These are phyloP conservation scores for Salix arbutifolia DNA, from an alignment of 345 rosid species.

Conservation along the genomic window DNA sequence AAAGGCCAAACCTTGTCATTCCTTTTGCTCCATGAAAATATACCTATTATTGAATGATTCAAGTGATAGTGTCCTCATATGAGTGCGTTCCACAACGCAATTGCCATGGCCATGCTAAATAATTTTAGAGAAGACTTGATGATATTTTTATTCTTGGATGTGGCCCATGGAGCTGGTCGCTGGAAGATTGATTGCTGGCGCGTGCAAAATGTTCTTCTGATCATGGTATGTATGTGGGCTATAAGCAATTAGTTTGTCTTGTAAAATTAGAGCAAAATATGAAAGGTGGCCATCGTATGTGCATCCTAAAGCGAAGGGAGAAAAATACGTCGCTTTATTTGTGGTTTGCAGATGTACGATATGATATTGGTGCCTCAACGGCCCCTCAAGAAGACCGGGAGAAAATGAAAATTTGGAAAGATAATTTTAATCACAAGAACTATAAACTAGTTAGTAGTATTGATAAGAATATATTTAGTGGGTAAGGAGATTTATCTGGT, in stretches of 20 bases:
- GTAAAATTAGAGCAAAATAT: not conserved
- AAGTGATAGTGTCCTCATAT: not conserved
- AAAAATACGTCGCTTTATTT: not conserved
- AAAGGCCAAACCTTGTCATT: not conserved
- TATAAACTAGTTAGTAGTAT: too few relatives aligned
- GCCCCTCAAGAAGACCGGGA: too few relatives aligned
- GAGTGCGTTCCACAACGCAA: too few relatives aligned
- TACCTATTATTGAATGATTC: not conserved
- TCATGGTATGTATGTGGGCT: not conserved
- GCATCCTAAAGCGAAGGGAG: not conserved
- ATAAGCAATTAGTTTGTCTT: slow-evolving; percentile 1
- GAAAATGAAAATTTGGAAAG: too few relatives aligned
- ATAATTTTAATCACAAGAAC: too few relatives aligned
- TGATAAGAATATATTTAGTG: too few relatives aligned
- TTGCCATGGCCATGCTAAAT: too few relatives aligned
- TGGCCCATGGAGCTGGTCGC: not conserved
- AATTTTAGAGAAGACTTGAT: not conserved
- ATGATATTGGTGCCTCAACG: too few relatives aligned
- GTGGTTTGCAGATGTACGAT: too few relatives aligned
- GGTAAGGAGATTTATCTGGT: too few relatives aligned
- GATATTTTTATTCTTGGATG: not conserved
- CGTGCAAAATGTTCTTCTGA: not conserved
- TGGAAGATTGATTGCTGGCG: not conserved
- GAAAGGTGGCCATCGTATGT: too few relatives aligned
- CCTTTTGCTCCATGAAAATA: too few relatives aligned